These are phyloP conservation scores for Scutellaria minor DNA, from an alignment of 257 asterid species.

Conservation along the genomic window DNA sequence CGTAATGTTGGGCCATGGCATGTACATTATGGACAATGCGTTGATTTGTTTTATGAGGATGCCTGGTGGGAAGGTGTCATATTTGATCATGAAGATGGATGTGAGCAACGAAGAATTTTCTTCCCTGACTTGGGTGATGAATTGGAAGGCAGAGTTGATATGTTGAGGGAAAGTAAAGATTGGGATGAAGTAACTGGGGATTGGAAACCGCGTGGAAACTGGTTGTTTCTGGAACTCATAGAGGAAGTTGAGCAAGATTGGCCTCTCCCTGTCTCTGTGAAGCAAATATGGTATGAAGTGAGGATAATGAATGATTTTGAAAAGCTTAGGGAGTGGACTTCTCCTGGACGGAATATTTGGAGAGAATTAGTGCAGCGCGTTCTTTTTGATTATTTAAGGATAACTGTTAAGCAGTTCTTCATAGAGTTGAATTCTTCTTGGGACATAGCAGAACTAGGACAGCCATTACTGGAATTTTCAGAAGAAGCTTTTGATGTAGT, in stretches of 20 bases:
- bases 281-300: slow-evolving; percentile 91
- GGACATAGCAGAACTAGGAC: slow-evolving; percentile 43
- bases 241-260: slow-evolving; percentile 55
- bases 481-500: slow-evolving; percentile 38
- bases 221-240: slow-evolving; percentile 72
- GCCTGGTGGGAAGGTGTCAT: slow-evolving; percentile 99
- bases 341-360: slow-evolving; percentile 50
- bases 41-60: slow-evolving; percentile 56
- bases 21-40: slow-evolving; percentile 75
- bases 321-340: slow-evolving; percentile 70
- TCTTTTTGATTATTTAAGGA: slow-evolving; percentile 49
- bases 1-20: slow-evolving; percentile 29
- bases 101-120: slow-evolving; percentile 58
- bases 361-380: slow-evolving; percentile 56
- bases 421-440: slow-evolving; percentile 44
- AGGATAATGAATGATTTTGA: slow-evolving; percentile 52
- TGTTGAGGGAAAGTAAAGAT: slow-evolving; percentile 59
- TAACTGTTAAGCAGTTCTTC: slow-evolving; percentile 46
- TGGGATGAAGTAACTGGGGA: slow-evolving; percentile 82
- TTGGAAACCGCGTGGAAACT: slow-evolving; percentile 71
- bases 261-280: slow-evolving; percentile 69
- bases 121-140: slow-evolving; percentile 95
- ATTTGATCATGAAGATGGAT: slow-evolving; percentile 66
- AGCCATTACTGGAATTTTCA: slow-evolving; percentile 38
- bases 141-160: slow-evolving; percentile 46